Base-by-base conservation (phyloP, 164 flowering plant genomes). In the Litsea cubeba region DNA sequence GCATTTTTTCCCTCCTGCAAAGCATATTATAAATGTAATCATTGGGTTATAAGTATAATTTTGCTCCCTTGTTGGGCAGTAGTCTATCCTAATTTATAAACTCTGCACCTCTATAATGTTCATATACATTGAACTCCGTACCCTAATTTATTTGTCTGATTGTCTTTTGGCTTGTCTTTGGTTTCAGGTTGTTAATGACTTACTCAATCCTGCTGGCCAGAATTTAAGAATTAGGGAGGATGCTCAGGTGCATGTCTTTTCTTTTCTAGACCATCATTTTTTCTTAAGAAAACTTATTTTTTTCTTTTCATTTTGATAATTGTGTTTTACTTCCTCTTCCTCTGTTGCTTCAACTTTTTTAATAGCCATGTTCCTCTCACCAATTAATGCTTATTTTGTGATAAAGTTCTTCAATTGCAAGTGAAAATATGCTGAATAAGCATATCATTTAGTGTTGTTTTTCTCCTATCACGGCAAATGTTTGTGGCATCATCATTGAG, bases 151-250 rank as follows among this genome's bases (percentile, higher is more conserved):
- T 62, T 30, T 64, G 57, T 68, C 25, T 66, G 22, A 51, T 23
- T 12, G 40, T 35, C 26, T 51, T 71, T 76, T 49, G 68, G 49
- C 54, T 32, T 70, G 50, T 76, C 28, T 62, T 76, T 72, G 32
- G 18, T 83, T 81, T 77, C 88, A 95, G 99, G 99, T 95, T 82
- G 95, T 93, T 67, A 95, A 95, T 84, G 99, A 95, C 82, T 84
- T 95, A 84, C 82, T 95, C 82, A 91, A 95, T 84, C 99, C 98
- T 76, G 90, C 94, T 58, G 98, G 99, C 77, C 98, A 93, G 76
- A 93, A 92, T 83, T 80, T 95, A 75, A 87, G 92, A 87, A 92
- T 95, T 64, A 87, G 99, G 84, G 98, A 95, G 84, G 99, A 95
- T 72, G 73, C 82, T 71, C 99, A 95, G 98, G 99, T 95, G 74